A percentile compares a stretch with the other conserved stretches of the same genome.
phyloP scores from a whole-genome alignment of 257 asterid genomes.

The Petunia axillaris region DNA sequence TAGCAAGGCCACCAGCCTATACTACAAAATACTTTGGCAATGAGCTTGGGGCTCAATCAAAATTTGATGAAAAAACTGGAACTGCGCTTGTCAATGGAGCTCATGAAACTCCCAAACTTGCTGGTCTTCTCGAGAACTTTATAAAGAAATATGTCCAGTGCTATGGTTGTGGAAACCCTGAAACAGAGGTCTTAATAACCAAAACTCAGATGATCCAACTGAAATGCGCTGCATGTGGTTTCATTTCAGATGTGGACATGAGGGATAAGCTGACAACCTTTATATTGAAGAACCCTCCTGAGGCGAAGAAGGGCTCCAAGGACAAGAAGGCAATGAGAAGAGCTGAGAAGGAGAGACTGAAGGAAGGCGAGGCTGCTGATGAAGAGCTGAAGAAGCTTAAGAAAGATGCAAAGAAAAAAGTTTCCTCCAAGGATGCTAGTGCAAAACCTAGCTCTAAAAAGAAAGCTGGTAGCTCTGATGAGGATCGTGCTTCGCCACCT shows the following conservation, averaged over 20 bases:
- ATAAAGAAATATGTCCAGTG: conserved; percentile 39
- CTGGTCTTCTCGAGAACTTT: conserved; percentile 36
- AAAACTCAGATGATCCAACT: conserved; percentile 37
- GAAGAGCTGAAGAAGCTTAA: conserved; percentile 34
- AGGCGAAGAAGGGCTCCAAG: conserved; percentile 30
- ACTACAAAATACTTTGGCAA: conserved; percentile 36
- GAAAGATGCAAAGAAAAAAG: conserved; percentile 33
- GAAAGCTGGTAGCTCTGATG: conserved; percentile 26
- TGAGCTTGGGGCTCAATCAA: conserved; percentile 40
- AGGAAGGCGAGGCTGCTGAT: conserved; percentile 39
- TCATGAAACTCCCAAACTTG: conserved; percentile 36
- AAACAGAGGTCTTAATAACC: conserved; percentile 34
- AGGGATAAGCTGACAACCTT: conserved; percentile 36
- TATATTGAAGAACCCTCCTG: conserved; percentile 37
- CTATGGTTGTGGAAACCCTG: conserved; percentile 39
- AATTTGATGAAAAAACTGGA: conserved; percentile 39
- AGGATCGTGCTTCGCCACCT: conserved; percentile 23
- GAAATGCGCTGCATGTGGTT: conserved; percentile 41
- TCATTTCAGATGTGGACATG: conserved; percentile 37
- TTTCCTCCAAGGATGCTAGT: conserved; percentile 24
- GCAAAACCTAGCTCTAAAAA: conserved; percentile 27
- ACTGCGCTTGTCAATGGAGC: conserved; percentile 36
- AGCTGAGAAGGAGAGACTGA: conserved; percentile 39
- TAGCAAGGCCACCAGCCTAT: conserved; percentile 33
- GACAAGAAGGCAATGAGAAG: conserved; percentile 40